A percentile compares a stretch with the other conserved stretches of the same genome.
Evolutionary conservation across 2,329 filamentous ascomycete species (phyloP).

Genomic region (Pseudogymnoascus sp.): DNA sequence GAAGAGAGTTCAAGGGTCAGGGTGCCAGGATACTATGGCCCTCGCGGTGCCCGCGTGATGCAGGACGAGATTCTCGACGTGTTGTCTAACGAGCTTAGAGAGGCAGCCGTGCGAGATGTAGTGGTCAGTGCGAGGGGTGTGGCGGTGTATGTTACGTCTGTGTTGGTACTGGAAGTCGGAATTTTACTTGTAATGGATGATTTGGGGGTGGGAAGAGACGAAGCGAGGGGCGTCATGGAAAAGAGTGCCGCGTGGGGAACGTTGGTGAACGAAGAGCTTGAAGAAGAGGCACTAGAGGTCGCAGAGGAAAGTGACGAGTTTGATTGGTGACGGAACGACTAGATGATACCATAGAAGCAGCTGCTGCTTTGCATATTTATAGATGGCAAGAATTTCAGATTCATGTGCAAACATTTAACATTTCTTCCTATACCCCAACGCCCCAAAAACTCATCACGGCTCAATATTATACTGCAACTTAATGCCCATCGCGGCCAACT

Average conservation of each 20-base stretch:
- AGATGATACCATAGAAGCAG: not conserved
- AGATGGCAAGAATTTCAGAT: too few relatives aligned
- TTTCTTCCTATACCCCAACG: not conserved
- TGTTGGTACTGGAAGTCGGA: constrained; percentile 66
- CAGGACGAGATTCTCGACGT: constrained; percentile 57
- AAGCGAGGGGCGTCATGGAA: constrained; percentile 28
- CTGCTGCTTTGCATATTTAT: not conserved
- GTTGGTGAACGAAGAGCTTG: constrained; percentile 35
- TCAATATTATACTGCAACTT: constrained; percentile 84
- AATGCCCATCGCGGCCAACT: constrained; percentile 93
- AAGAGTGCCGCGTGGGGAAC: constrained; percentile 23
- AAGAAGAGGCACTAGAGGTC: constrained; percentile 58
- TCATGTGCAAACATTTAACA: not conserved
- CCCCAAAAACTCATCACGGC: constrained; percentile 14
- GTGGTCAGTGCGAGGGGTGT: constrained; percentile 60
- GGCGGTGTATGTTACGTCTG: constrained; percentile 62
- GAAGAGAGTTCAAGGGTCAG: constrained; percentile 30
- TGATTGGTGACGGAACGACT: constrained; percentile 3
- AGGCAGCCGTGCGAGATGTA: constrained; percentile 54
- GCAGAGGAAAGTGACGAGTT: constrained; percentile 26
- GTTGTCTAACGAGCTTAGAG: constrained; percentile 53
- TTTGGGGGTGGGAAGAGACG: constrained; percentile 38
- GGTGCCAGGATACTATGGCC: constrained; percentile 73
- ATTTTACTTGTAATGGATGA: constrained; percentile 51
- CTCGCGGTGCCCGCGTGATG: constrained; percentile 63